These are phyloP conservation scores for Boletales sp. DNA, from an alignment of 768 basidiomycete genomes.

Conservation along the genomic window DNA sequence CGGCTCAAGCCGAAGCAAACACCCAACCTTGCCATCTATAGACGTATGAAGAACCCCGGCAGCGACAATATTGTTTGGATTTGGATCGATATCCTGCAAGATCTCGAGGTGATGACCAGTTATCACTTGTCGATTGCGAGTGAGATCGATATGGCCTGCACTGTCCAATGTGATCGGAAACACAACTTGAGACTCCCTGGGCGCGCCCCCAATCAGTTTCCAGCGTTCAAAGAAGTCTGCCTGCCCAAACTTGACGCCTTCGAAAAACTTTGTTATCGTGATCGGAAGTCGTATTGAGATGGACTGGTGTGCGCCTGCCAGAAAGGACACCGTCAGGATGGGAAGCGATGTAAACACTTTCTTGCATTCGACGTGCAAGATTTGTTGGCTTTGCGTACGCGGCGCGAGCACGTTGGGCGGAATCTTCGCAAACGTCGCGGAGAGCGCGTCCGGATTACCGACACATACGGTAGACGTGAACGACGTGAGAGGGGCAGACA, in stretches of 20 bases:
- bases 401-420: slow-evolving; percentile 78
- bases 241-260: slow-evolving; percentile 80
- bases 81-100: slow-evolving; percentile 86
- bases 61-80: slow-evolving; percentile 87
- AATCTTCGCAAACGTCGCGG: slow-evolving; percentile 86
- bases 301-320: slow-evolving; percentile 89
- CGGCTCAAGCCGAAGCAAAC: slow-evolving; percentile 88
- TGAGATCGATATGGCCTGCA: slow-evolving; percentile 69
- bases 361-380: slow-evolving; percentile 94
- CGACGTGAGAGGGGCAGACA: slow-evolving; percentile 81
- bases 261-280: slow-evolving; percentile 87
- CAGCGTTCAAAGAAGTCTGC: slow-evolving; percentile 96
- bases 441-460: slow-evolving; percentile 70
- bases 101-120: slow-evolving; percentile 74
- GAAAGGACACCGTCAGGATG: slow-evolving; percentile 81
- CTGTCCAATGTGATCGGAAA: slow-evolving; percentile 75
- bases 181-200: slow-evolving; percentile 85
- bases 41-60: slow-evolving; percentile 97
- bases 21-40: slow-evolving; percentile 92
- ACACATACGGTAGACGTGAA: slow-evolving; percentile 83
- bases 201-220: slow-evolving; percentile 95
- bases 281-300: slow-evolving; percentile 83
- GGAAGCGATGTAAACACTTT: slow-evolving; percentile 76
- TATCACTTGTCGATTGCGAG: slow-evolving; percentile 71
- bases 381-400: slow-evolving; percentile 87